A percentile compares a stretch with the other conserved stretches of the same genome.
These are phyloP conservation scores for Picea mariana DNA, from an alignment of 83 land plant genomes.

Conservation along the genomic window DNA sequence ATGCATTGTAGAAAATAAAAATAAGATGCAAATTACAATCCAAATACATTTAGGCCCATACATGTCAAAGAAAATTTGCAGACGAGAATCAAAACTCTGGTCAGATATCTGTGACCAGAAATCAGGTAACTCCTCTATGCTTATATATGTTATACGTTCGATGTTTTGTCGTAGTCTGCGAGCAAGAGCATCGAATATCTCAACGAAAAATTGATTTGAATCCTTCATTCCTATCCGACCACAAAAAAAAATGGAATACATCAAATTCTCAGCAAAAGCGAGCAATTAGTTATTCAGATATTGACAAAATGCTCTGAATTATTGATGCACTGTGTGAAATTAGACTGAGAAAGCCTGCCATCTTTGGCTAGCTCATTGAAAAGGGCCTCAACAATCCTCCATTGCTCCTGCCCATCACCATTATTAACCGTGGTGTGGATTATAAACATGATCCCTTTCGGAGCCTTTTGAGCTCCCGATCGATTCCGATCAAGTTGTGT, in stretches of 20 bases:
- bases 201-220: no score
- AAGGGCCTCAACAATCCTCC: constrained; percentile 71
- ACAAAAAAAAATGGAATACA: neutral
- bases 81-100: constrained; percentile 23
- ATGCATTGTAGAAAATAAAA: neutral
- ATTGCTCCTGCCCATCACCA: constrained; percentile 34
- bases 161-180: constrained; percentile 54
- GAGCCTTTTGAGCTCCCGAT: constrained; percentile 72
- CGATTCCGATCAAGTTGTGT: constrained; percentile 49
- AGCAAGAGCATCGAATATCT: constrained; percentile 71
- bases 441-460: constrained; percentile 74
- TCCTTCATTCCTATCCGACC: constrained; percentile 32
- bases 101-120: no score
- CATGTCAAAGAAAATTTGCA: constrained; percentile 98
- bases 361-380: constrained; percentile 26
- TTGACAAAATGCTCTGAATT: neutral
- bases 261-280: neutral
- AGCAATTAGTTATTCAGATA: neutral
- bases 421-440: neutral
- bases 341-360: constrained; percentile 52
- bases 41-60: constrained; percentile 18
- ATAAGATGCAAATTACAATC: neutral
- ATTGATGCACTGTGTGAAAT: constrained; percentile 95
- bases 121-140: constrained; percentile 13
- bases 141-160: constrained; percentile 38